A percentile compares a stretch with the other conserved stretches of the same genome.
Evolutionary conservation across 139 green algal species (phyloP).

Genomic region (Picochlorum sp.): DNA sequence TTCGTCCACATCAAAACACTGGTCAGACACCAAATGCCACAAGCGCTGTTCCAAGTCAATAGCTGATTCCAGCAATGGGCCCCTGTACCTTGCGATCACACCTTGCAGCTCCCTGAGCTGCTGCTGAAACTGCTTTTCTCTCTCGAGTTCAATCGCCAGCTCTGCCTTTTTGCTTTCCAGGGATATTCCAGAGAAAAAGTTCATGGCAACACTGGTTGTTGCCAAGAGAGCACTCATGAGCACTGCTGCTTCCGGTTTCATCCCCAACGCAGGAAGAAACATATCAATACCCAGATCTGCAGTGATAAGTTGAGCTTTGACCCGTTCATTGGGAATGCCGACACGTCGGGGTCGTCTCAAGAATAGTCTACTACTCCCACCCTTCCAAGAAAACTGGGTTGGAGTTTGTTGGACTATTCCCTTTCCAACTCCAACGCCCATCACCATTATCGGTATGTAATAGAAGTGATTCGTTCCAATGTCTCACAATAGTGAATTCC

Average conservation of each 20-base stretch:
- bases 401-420: neutral
- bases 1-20: slow-evolving; percentile 12
- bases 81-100: slow-evolving; percentile 37
- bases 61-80: slow-evolving; percentile 53
- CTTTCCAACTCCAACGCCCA: neutral
- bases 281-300: slow-evolving; percentile 5
- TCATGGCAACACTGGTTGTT: slow-evolving; percentile 33
- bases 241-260: slow-evolving; percentile 26
- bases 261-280: slow-evolving; percentile 10
- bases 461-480: too few species aligned
- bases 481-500: too few species aligned
- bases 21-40: slow-evolving; percentile 45
- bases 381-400: neutral
- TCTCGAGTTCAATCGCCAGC: slow-evolving; percentile 34
- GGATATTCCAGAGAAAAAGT: slow-evolving; percentile 41
- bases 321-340: too few species aligned
- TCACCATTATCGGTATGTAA: too few species aligned
- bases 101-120: slow-evolving; percentile 20
- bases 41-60: slow-evolving; percentile 62
- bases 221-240: slow-evolving; percentile 41
- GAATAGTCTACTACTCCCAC: slow-evolving; percentile 1
- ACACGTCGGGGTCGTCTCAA: neutral
- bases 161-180: slow-evolving; percentile 44
- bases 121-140: slow-evolving; percentile 11
- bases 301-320: neutral